Evolutionary conservation across 2,329 filamentous ascomycete species (phyloP), one percentile per base, ranked within the genome.

Genomic region (Penicillium sp.): DNA sequence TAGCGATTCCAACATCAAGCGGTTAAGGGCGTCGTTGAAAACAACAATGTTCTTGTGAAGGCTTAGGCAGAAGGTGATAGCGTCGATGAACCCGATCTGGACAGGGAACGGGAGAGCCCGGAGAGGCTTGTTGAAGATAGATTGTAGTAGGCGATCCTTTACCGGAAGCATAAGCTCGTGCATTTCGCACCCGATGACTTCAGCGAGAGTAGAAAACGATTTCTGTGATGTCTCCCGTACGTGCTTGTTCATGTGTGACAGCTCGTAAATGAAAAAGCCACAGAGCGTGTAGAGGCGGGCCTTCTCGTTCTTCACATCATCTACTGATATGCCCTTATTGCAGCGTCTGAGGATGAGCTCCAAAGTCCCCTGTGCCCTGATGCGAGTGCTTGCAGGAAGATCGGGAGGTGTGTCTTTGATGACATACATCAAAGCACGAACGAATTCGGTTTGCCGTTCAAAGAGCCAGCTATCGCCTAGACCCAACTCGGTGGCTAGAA

Each of bases 361-460:
- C 21, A 99, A 79, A 0, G 93, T 95, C 20, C 86, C 82, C 71
- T 95, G 90, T 0, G 94, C 92, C 59, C 90, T 86, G 33, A 87
- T 81, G 35, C 94, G 83, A 1, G 94, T 97, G 67, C 88, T 92
- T 56, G 95, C 91, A 1, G 95, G 93, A 1, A 99, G 81, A 70
- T 99, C 94, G 55, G 90, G 84, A 0, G 95, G 94, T 82, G 97
- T 97, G 69, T 99, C 94, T 75, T 99, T 99, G 77, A 99, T 91
- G 62, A 99, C 92, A 73, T 96, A 97, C 75, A 96, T 87, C 55
- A 99, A 79, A n/a, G 92, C 90, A 52, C 90, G 86, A 58, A 94
- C 87, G 64, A 97, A 92, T 58, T 97, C 91, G 53, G 88, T 83
- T 68, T 97, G 91, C 64, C 91, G 89, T 12, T 87, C 83, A 20